phyloP scores from a whole-genome alignment of 306 rosid genomes.

The Cucumis sativus region DNA sequence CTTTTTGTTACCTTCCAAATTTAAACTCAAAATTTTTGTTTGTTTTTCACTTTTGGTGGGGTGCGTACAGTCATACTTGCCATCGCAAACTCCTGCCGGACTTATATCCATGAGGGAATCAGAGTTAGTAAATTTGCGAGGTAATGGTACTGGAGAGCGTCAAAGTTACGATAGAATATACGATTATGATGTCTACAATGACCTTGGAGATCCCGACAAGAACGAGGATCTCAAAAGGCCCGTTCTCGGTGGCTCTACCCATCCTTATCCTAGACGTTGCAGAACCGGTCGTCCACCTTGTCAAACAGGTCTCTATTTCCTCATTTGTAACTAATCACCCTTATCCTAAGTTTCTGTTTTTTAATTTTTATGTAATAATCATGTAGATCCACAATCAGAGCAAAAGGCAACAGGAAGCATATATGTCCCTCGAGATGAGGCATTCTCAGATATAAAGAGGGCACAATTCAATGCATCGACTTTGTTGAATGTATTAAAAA shows the following conservation, averaged over 20 bases:
- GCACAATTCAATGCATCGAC: constrained; percentile 13
- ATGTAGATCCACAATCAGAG: constrained; percentile 22
- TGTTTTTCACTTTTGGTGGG: too few relatives aligned
- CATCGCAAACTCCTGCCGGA: constrained; percentile 27
- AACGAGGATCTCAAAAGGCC: constrained; percentile 10
- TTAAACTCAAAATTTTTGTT: too few relatives aligned
- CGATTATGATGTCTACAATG: constrained; percentile 42
- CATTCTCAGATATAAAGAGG: constrained; percentile 24
- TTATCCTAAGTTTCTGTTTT: too few relatives aligned
- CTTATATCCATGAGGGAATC: constrained; percentile 21
- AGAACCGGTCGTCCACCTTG: constrained; percentile 15
- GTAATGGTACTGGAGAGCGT: constrained; percentile 29
- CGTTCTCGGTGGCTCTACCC: constrained; percentile 11
- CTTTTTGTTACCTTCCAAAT: too few relatives aligned
- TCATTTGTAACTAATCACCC: too few relatives aligned
- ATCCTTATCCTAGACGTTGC: constrained; percentile 19
- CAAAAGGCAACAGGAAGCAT: constrained; percentile 8
- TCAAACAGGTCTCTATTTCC: constrained; percentile 1
- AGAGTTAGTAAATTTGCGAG: constrained; percentile 21
- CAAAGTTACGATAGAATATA: constrained; percentile 28
- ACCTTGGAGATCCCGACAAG: constrained; percentile 29
- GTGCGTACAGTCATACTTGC: constrained; percentile 22
- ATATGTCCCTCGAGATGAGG: constrained; percentile 33
- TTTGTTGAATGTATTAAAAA: constrained; percentile 13
- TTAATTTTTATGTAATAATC: too few relatives aligned